phyloP scores from a whole-genome alignment of 305 asterid genomes.

The Fraxinus paxiana region DNA sequence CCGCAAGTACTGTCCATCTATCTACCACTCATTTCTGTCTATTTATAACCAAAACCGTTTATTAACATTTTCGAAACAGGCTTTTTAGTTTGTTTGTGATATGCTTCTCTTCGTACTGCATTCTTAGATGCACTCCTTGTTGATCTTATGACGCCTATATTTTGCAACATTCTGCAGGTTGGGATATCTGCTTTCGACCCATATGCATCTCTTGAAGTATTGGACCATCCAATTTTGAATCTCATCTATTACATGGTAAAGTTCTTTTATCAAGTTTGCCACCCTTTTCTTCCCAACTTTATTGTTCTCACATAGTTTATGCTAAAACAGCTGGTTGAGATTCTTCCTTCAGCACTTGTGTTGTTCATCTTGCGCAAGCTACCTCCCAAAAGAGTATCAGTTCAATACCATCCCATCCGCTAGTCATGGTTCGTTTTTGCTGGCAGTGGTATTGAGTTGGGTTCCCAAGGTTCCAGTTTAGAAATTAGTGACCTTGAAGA shows the following conservation, averaged over 20 bases:
- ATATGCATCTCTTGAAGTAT: slow-evolving; percentile 70
- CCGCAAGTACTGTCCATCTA: not conserved
- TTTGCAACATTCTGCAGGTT: slow-evolving; percentile 45
- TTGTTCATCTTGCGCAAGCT: slow-evolving; percentile 83
- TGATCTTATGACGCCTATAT: not conserved
- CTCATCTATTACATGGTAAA: slow-evolving; percentile 72
- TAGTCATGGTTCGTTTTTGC: slow-evolving; percentile 26
- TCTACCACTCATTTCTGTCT: not conserved
- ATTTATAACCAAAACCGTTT: not conserved
- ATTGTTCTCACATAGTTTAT: slow-evolving; percentile 13
- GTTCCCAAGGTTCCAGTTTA: slow-evolving; percentile 9
- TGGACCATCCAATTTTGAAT: slow-evolving; percentile 76
- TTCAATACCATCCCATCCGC: slow-evolving; percentile 80
- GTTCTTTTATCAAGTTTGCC: not conserved
- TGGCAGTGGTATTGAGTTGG: slow-evolving; percentile 12
- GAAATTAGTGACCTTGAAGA: slow-evolving; percentile 17
- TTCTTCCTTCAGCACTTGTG: slow-evolving; percentile 91
- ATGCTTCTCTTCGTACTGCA: not conserved
- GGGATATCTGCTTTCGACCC: slow-evolving; percentile 70
- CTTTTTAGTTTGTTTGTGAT: not conserved
- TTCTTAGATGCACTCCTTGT: not conserved
- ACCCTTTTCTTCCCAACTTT: not conserved
- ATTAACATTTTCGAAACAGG: not conserved
- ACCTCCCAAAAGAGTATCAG: slow-evolving; percentile 77
- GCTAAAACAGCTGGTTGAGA: slow-evolving; percentile 71